phyloP scores from a whole-genome alignment of 73 alveolate genomes.

The Tetrahymena borealis region DNA sequence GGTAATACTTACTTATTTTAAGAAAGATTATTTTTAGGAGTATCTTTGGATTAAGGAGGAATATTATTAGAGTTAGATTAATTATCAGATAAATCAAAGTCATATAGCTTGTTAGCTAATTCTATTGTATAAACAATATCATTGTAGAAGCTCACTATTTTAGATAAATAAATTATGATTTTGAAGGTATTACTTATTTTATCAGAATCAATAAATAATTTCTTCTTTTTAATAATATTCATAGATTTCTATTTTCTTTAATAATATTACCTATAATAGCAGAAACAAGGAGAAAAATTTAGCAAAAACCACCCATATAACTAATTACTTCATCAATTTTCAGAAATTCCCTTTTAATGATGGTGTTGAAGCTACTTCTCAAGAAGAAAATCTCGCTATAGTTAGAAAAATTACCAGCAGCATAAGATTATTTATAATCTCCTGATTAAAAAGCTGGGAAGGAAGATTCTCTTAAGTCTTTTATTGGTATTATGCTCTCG shows the following conservation, averaged over 20 bases:
- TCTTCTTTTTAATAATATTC: no score
- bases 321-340: neutral
- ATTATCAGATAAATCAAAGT: neutral
- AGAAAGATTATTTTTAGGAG: neutral
- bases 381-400: neutral
- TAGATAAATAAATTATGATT: neutral
- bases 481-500: no score
- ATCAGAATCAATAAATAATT: no score
- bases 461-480: no score
- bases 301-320: neutral
- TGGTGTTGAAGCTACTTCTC: neutral
- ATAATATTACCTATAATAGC: neutral
- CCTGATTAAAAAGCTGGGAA: no score
- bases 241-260: no score
- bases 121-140: neutral
- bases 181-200: no score
- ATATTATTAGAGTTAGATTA: neutral
- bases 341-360: neutral
- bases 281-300: neutral
- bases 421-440: neutral
- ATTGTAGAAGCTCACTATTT: neutral
- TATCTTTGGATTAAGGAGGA: neutral
- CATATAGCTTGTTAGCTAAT: neutral
- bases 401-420: neutral
- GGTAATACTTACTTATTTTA: no score